These are phyloP conservation scores for Parafenestella ontariensis DNA, from an alignment of 2,329 filamentous ascomycete species.

Conservation along the genomic window DNA sequence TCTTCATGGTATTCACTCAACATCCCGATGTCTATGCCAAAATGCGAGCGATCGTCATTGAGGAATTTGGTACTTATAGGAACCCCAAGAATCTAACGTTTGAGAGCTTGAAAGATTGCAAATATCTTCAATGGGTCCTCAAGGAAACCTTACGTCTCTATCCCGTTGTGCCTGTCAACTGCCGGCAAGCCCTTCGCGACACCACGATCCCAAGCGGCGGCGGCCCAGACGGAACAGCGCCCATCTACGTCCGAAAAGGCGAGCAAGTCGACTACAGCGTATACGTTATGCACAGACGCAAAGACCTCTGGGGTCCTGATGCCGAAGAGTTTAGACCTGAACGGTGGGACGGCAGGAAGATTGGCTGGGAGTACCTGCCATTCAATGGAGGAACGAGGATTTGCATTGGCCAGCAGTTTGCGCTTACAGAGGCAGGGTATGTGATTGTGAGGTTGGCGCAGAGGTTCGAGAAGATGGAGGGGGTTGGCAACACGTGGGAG, in stretches of 20 bases:
- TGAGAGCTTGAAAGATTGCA: slow-evolving; percentile 37
- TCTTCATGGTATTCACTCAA: slow-evolving; percentile 57
- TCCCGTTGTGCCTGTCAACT: slow-evolving; percentile 43
- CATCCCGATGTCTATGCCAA: slow-evolving; percentile 45
- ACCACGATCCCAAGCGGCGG: slow-evolving; percentile 47
- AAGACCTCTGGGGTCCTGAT: slow-evolving; percentile 48
- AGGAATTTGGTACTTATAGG: slow-evolving; percentile 52
- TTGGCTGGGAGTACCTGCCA: slow-evolving; percentile 43
- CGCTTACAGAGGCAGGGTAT: slow-evolving; percentile 40
- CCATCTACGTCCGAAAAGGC: slow-evolving; percentile 43
- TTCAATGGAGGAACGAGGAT: slow-evolving; percentile 45
- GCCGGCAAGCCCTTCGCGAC: slow-evolving; percentile 37
- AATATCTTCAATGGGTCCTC: slow-evolving; percentile 42
- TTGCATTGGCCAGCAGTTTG: slow-evolving; percentile 45
- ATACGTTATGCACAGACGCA: slow-evolving; percentile 43
- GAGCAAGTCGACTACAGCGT: slow-evolving; percentile 34
- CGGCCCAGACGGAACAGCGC: slow-evolving; percentile 42
- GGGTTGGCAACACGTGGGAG: slow-evolving; percentile 37
- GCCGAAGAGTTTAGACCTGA: slow-evolving; percentile 47
- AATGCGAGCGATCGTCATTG: slow-evolving; percentile 45
- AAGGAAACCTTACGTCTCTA: slow-evolving; percentile 47
- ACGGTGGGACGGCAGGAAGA: slow-evolving; percentile 42
- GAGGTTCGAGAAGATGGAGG: slow-evolving; percentile 36
- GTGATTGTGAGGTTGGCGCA: slow-evolving; percentile 36
- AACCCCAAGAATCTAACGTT: slow-evolving; percentile 52